Evolutionary conservation across 2,329 filamentous ascomycete genomes (phyloP).

Genomic region (Penicillium aurantiogriseum): DNA sequence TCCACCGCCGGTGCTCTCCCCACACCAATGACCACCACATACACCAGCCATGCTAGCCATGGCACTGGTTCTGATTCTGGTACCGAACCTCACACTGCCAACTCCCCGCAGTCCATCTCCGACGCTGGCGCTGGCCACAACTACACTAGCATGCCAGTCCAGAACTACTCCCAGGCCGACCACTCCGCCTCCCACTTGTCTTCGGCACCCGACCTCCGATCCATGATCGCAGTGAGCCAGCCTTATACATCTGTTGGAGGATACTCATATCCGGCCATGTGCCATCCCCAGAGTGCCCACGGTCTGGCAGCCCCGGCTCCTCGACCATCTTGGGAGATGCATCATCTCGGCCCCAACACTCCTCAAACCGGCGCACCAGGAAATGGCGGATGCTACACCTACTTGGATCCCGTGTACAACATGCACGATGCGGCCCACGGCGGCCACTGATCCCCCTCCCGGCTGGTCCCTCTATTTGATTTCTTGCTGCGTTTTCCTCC

Average conservation of each 20-base stretch:
- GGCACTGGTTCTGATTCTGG: conserved; percentile 48
- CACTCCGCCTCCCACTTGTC: conserved; percentile 27
- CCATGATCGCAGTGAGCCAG: conserved; percentile 31
- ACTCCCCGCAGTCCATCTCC: conserved; percentile 50
- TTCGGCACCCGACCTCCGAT: conserved; percentile 41
- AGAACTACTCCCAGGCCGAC: conserved; percentile 44
- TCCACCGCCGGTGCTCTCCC: conserved; percentile 56
- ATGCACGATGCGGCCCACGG: conserved; percentile 30
- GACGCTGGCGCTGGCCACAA: conserved; percentile 45
- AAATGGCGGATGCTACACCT: conserved; percentile 31
- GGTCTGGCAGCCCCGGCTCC: conserved; percentile 33
- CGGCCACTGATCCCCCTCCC: conserved; percentile 20
- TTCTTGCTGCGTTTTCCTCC: conserved; percentile 13
- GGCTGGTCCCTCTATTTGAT: neutral
- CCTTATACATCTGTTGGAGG: conserved; percentile 32
- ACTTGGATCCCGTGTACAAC: conserved; percentile 37
- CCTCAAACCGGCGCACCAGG: conserved; percentile 29
- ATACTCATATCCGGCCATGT: conserved; percentile 36
- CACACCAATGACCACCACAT: conserved; percentile 38
- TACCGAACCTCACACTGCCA: conserved; percentile 48
- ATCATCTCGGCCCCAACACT: conserved; percentile 28
- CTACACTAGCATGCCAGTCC: conserved; percentile 46
- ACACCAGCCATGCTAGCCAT: conserved; percentile 33
- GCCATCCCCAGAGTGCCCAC: conserved; percentile 30
- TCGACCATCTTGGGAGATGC: conserved; percentile 42